Conservation (phyloP, 352 stramenopile species). For the Phytophthora megakarya region DNA sequence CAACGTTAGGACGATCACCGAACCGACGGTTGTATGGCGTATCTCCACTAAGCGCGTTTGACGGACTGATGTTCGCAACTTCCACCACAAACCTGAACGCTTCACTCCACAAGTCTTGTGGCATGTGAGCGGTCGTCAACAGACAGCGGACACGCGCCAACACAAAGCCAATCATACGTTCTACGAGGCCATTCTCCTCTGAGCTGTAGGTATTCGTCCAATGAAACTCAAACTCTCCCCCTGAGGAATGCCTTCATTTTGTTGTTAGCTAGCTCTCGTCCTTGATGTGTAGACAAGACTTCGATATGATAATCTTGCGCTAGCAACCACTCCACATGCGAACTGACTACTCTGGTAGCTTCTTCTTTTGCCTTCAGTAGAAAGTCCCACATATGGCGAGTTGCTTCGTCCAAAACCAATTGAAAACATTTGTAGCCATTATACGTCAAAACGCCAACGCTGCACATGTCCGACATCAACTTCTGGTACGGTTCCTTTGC, state of each 20-base stretch:
- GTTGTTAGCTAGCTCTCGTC: conserved; percentile 7
- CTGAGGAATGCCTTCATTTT: conserved; percentile 15
- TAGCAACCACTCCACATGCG: background rate
- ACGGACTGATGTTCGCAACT: background rate
- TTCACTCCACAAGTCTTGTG: conserved; percentile 1
- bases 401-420: conserved; percentile 2
- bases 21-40: conserved; percentile 2
- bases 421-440: conserved; percentile 9
- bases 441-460: background rate
- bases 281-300: conserved; percentile 6
- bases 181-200: conserved; percentile 17
- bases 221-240: conserved; percentile 6
- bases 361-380: conserved; percentile 10
- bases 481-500: conserved; percentile 7
- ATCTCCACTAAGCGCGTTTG: conserved; percentile 1
- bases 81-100: conserved; percentile 3
- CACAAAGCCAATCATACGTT: conserved; percentile 6
- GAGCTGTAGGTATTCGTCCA: conserved; percentile 13
- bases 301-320: conserved; percentile 1
- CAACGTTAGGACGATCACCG: conserved; percentile 1
- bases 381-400: background rate
- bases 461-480: conserved; percentile 17
- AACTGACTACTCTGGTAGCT: background rate
- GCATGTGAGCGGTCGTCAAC: conserved; percentile 6
- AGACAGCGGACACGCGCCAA: background rate